Evolutionary conservation across 441 rosid genomes (phyloP).

Genomic region (Erodium trifolium): DNA sequence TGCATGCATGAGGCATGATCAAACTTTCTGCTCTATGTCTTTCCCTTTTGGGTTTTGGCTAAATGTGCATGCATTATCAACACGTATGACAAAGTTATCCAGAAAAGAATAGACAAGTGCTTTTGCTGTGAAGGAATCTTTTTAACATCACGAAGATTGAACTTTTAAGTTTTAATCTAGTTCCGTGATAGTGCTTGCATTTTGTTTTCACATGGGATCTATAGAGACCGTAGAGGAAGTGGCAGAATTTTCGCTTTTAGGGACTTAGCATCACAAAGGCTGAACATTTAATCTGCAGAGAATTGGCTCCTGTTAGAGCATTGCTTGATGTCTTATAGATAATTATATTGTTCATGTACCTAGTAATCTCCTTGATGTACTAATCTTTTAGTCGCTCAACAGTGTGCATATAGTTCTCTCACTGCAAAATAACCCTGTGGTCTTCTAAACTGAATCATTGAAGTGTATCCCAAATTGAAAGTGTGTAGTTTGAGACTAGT

Average conservation of each 20-base stretch:
- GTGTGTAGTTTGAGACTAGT: background rate
- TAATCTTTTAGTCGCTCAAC: too few relatives aligned
- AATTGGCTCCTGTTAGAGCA: too few relatives aligned
- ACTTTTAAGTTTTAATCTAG: background rate
- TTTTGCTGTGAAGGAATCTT: background rate
- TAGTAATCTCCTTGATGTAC: too few relatives aligned
- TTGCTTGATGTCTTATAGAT: too few relatives aligned
- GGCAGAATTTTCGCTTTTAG: background rate
- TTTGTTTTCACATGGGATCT: slow-evolving; percentile 1
- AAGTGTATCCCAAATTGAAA: background rate
- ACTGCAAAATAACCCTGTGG: too few relatives aligned
- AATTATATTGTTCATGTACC: too few relatives aligned
- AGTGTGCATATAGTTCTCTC: too few relatives aligned
- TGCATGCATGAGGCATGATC: slow-evolving; percentile 6
- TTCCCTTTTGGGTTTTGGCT: background rate
- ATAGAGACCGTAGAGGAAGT: background rate
- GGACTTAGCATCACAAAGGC: too few relatives aligned
- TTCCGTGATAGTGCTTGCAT: slow-evolving; percentile 1
- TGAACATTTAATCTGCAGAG: too few relatives aligned
- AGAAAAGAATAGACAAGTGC: background rate
- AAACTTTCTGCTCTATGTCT: background rate
- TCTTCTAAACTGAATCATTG: background rate
- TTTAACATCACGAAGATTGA: background rate
- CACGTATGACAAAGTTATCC: background rate
- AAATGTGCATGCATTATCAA: background rate